Base-by-base conservation (phyloP, 495 filamentous ascomycete genomes). In the Pseudoneurospora amorphoporcata region DNA sequence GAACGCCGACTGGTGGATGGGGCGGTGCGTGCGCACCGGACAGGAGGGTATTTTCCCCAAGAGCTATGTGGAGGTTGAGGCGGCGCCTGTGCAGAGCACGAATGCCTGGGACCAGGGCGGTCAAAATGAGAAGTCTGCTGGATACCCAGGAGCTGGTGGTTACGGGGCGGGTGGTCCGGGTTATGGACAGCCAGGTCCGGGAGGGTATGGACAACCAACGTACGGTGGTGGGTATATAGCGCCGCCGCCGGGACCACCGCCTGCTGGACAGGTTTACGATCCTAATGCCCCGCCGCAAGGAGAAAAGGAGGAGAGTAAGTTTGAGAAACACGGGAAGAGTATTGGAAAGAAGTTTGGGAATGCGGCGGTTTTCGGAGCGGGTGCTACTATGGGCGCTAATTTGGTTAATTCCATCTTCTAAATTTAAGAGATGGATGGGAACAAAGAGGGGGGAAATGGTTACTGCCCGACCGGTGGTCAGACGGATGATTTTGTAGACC, bases 1-100 rank as follows among this genome's bases (percentile, higher is more conserved):
- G 89, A 98, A 98, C 76, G 89, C 88, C 23, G 95, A 99, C 77
- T 99, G 95, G 96, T 97, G 94, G 94, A 90, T 92, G 83, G 95
- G 95, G 70, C 88, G 88, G 37, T 94, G 95, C 79, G 82, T 88
- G 75, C 89, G 92, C 14, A 97, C 92, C 17, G 91, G 90, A 40
- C 80, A 87, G 74, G 92, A 95, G 81, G 95, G 95, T 71, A 94
- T 98, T 76, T 98, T 99, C 86, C 95, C 95, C 29, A 86, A 89
- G 65, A 91, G 85, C 78, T 98, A 97, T 74, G 95, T 99, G n/a
- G 87, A 88, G 68, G 83, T 90, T 32, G 77, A 84, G 70, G 17
- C 72, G 39, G 39, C 70, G 39, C 45, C 58, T 0, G 41, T 68
- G 53, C 42, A 41, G 69, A 53, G 16, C 10, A 68, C 45, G 2